Evolutionary conservation across 768 basidiomycete species (phyloP).

Genomic region (Leccinum olivaceopallidum): DNA sequence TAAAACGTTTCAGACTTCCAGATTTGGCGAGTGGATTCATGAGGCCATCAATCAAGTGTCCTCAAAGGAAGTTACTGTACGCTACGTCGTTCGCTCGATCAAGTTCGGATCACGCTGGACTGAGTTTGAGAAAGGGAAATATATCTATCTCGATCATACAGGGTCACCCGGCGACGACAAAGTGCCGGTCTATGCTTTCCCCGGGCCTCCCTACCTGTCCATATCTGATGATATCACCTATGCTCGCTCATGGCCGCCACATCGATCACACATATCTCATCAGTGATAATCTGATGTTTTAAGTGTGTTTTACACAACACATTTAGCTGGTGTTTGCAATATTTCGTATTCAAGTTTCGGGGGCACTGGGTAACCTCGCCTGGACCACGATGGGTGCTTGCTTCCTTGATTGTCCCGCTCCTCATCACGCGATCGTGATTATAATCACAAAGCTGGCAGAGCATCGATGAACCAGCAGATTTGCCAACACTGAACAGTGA

Average conservation of each 20-base stretch:
- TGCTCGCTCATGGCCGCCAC: conserved; percentile 13
- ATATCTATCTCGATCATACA: background rate
- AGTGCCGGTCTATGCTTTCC: background rate
- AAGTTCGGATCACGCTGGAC: background rate
- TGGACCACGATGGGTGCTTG: background rate
- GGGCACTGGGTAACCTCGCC: background rate
- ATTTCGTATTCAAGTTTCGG: background rate
- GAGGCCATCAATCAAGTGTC: background rate
- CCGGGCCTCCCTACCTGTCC: background rate
- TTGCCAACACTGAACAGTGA: background rate
- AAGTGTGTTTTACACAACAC: background rate
- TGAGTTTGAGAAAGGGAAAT: background rate
- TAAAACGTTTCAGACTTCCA: background rate
- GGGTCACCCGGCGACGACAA: background rate
- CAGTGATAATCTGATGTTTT: background rate
- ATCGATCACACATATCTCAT: background rate
- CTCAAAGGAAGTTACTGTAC: too few species aligned
- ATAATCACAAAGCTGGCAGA: background rate
- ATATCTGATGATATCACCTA: conserved; percentile 4
- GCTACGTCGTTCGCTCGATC: background rate
- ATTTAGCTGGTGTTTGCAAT: background rate
- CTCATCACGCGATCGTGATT: background rate
- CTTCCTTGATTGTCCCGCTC: background rate
- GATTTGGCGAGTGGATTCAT: background rate
- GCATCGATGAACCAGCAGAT: background rate